A percentile compares a stretch with the other conserved stretches of the same genome.
Conservation (phyloP, 192 early-diverging fungal genomes). For the Mortierella hygrophila region DNA sequence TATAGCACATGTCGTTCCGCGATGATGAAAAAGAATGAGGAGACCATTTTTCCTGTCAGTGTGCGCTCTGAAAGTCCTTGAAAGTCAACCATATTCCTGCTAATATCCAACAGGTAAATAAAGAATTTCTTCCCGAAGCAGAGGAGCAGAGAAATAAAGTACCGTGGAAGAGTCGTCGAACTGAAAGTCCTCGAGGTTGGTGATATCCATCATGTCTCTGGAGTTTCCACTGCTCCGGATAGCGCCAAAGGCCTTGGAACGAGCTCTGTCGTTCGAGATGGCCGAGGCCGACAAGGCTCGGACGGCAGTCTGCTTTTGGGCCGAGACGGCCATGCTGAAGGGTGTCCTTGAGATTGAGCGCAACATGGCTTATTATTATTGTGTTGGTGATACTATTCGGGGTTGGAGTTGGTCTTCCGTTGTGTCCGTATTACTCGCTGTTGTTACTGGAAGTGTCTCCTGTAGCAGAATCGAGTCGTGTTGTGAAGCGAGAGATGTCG, state of each 20-base stretch:
- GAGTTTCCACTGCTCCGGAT: conserved; percentile 38
- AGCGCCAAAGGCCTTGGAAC: conserved; percentile 47
- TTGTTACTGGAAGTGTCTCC: too few relatives aligned
- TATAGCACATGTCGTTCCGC: not conserved
- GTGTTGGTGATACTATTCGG: not conserved
- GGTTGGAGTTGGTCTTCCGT: not conserved
- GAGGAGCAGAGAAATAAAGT: not conserved
- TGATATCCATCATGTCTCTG: conserved; percentile 61
- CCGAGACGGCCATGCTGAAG: conserved; percentile 1
- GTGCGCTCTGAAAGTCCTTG: not conserved
- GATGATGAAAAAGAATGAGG: not conserved
- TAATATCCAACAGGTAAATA: not conserved
- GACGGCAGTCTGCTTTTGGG: conserved; percentile 24
- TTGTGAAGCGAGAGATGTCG: too few relatives aligned
- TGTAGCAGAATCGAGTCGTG: too few relatives aligned
- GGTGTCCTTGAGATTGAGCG: conserved; percentile 52
- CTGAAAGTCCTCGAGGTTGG: conserved; percentile 61
- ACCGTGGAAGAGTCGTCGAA: conserved; percentile 72
- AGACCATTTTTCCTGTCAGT: not conserved
- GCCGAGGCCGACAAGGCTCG: conserved; percentile 47
- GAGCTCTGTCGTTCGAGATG: conserved; percentile 31
- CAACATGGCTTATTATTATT: conserved; percentile 23
- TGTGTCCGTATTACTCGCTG: not conserved
- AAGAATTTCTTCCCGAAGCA: not conserved
- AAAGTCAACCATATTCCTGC: not conserved